Base-by-base conservation (phyloP, 2,329 filamentous ascomycete species). In the Epichloe sp. region DNA sequence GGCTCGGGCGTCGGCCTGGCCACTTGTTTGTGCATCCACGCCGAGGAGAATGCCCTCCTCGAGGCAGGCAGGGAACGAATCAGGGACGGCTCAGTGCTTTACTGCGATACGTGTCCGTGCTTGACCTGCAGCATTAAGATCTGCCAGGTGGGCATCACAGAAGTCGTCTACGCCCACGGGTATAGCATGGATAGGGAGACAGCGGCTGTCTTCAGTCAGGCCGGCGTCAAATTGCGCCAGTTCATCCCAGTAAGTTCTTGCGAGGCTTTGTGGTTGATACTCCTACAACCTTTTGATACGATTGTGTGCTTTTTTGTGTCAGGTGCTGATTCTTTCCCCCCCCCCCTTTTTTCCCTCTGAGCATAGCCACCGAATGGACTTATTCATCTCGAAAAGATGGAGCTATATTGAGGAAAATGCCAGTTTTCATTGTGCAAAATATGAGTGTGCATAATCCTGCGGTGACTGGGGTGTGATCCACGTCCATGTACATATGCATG, bases 91-190 rank as follows among this genome's bases (percentile, higher is more conserved):
- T 80, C 86, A 38, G 86, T 88, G 47, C 72, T 98, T 26, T 98
- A 96, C 69, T 96, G 90, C 68, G 88, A 96, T 64, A 96, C 90
- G 58, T 98, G 93, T 67, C 93, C 93, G 4, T 98, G 93, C 65
- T 73, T 98, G 66, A 98, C 93, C 2, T 98, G 93, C 68, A 95
- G 88, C 61, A 95, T 98, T 72, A 98, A 98, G 73, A 97, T 98
- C 62, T 87, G 88, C 21, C 93, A 98, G 71, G 88, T 97, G 7
- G 93, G 93, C 17, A 95, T 98, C 57, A 82, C 80, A 42, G 93
- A 98, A 73, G 93, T 98, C 14, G 90, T 98, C 14, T 98, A 95
- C 62, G 90, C 82, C 57, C 85, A 94, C 63, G 82, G 86, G 26
- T 98, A 98, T 65, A 91, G 91, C 65, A 96, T 98, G 85, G 93